These are phyloP conservation scores for Fusarium compactum DNA, from an alignment of 2,329 filamentous ascomycete genomes.

Conservation along the genomic window DNA sequence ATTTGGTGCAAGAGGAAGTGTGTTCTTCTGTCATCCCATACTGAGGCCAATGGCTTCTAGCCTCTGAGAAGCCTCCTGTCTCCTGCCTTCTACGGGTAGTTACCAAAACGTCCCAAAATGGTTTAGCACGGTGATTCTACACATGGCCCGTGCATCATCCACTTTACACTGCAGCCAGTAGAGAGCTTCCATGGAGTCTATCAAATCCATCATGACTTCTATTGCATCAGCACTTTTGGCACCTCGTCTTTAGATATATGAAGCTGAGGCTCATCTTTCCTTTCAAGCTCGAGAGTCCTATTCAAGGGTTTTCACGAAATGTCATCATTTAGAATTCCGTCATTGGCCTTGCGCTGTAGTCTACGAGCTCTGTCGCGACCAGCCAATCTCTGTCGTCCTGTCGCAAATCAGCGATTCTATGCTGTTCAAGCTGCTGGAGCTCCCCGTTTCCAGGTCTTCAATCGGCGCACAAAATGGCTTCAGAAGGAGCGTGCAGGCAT, in stretches of 20 bases:
- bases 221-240: slow-evolving; percentile 33
- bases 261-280: background rate
- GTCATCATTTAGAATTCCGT: slow-evolving; percentile 47
- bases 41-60: slow-evolving; percentile 24
- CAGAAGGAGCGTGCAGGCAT: slow-evolving; percentile 89
- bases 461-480: slow-evolving; percentile 85
- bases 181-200: slow-evolving; percentile 31
- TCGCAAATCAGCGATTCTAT: slow-evolving; percentile 67
- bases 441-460: slow-evolving; percentile 91
- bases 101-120: slow-evolving; percentile 29
- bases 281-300: slow-evolving; percentile 10
- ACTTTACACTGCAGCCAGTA: slow-evolving; percentile 35
- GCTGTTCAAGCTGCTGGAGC: slow-evolving; percentile 82
- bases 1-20: slow-evolving; percentile 32
- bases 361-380: slow-evolving; percentile 41
- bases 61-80: slow-evolving; percentile 39
- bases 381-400: slow-evolving; percentile 24
- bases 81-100: slow-evolving; percentile 21
- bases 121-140: slow-evolving; percentile 21
- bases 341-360: slow-evolving; percentile 45
- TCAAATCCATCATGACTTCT: slow-evolving; percentile 47
- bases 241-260: slow-evolving; percentile 7
- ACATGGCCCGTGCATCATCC: slow-evolving; percentile 41
- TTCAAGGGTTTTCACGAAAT: slow-evolving; percentile 46
- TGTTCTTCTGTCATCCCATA: slow-evolving; percentile 34